These are phyloP conservation scores for Bisporella sp. DNA, from an alignment of 2,329 filamentous ascomycete species.

Conservation along the genomic window DNA sequence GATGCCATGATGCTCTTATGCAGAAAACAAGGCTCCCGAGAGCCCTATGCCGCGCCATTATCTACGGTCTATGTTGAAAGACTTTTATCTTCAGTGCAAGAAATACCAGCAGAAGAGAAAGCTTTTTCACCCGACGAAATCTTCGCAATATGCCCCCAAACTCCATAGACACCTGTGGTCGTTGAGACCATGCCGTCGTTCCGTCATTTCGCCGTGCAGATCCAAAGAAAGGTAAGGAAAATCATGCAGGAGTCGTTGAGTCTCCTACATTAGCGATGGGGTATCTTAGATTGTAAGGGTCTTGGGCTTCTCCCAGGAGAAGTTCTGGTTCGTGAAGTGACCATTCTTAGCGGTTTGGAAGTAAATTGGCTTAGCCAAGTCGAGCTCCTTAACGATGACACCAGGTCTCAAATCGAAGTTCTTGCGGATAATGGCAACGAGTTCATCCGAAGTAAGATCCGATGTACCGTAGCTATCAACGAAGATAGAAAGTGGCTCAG, in stretches of 20 bases:
- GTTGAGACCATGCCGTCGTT: conserved; percentile 29
- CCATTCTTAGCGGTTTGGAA: conserved; percentile 98
- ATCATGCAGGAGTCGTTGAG: conserved; percentile 25
- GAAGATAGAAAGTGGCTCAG: conserved; percentile 95
- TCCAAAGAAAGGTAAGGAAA: conserved; percentile 20
- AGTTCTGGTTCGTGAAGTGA: conserved; percentile 98
- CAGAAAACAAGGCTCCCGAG: conserved; percentile 8
- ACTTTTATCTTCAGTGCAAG: conserved; percentile 24
- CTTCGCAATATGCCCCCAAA: conserved; percentile 14
- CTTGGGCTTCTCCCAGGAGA: conserved; percentile 99
- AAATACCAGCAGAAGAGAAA: conserved; percentile 14
- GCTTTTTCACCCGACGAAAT: conserved; percentile 10
- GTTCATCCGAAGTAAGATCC: conserved; percentile 79
- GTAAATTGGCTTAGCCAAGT: conserved; percentile 95
- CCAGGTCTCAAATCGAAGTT: conserved; percentile 98
- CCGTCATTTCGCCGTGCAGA: conserved; percentile 27
- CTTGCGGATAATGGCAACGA: conserved; percentile 86
- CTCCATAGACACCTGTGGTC: conserved; percentile 22
- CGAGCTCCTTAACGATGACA: conserved; percentile 97
- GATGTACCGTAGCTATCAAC: conserved; percentile 98
- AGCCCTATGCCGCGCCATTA: conserved; percentile 14
- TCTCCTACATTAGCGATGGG: conserved; percentile 17
- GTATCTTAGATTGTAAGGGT: conserved; percentile 73
- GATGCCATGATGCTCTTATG: conserved; percentile 24
- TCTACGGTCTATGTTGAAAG: conserved; percentile 33